Evolutionary conservation across 371 early-diverging fungal species (phyloP).

Genomic region (Rhizopus stolonifer): DNA sequence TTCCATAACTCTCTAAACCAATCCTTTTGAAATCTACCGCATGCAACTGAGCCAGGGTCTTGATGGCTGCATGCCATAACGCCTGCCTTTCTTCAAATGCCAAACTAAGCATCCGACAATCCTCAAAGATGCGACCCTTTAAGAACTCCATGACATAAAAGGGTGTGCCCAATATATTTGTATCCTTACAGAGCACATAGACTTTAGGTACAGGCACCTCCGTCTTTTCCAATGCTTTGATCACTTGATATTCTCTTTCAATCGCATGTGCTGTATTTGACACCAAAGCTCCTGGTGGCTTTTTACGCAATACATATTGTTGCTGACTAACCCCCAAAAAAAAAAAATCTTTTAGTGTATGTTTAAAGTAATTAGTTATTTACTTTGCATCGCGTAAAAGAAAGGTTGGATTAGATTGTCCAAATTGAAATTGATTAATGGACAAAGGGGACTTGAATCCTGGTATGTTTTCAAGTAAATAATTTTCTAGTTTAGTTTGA

Average conservation of each 20-base stretch:
- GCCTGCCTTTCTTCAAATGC: conserved; percentile 54
- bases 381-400: conserved; percentile 69
- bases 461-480: conserved; percentile 48
- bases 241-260: conserved; percentile 85
- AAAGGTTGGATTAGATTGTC: conserved; percentile 93
- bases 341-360: too few relatives aligned
- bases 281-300: conserved; percentile 85
- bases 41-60: conserved; percentile 80
- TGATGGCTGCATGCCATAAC: conserved; percentile 72
- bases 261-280: conserved; percentile 90
- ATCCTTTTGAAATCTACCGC: conserved; percentile 61
- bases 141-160: conserved; percentile 96
- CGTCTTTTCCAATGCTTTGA: conserved; percentile 72
- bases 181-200: conserved; percentile 80
- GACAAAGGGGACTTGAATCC: conserved; percentile 65
- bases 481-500: conserved; percentile 53
- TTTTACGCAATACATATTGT: conserved; percentile 86
- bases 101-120: conserved; percentile 57
- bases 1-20: conserved; percentile 76
- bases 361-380: conserved; percentile 16
- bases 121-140: conserved; percentile 81
- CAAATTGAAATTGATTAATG: conserved; percentile 81
- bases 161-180: conserved; percentile 78
- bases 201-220: conserved; percentile 90
- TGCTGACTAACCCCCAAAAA: conserved; percentile 44